Evolutionary conservation across 2,329 filamentous ascomycete genomes (phyloP).

Genomic region (Microcera coccophila): DNA sequence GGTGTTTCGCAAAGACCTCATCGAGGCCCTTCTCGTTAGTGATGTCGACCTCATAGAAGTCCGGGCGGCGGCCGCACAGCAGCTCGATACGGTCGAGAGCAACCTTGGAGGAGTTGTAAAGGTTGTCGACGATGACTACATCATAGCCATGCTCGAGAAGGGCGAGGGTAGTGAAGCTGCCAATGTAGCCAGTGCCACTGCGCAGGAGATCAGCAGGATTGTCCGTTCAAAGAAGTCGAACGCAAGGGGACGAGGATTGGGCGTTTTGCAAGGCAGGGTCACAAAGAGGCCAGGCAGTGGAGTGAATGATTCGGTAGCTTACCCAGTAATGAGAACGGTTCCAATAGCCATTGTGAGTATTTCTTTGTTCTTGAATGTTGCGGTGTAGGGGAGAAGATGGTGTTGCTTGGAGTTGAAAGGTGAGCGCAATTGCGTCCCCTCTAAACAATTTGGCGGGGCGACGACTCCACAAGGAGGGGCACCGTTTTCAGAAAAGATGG

Average conservation of each 20-base stretch:
- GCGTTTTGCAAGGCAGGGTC: too few relatives aligned
- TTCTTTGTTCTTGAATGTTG: slow-evolving; percentile 23
- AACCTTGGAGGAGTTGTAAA: slow-evolving; percentile 94
- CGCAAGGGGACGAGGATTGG: too few relatives aligned
- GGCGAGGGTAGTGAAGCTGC: slow-evolving; percentile 89
- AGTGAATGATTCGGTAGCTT: slow-evolving; percentile 27
- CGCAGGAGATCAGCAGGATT: too few relatives aligned
- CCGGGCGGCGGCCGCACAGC: slow-evolving; percentile 81
- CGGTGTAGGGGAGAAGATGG: slow-evolving; percentile 14
- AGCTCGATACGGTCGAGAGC: slow-evolving; percentile 93
- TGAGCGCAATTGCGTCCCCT: not conserved
- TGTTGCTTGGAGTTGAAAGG: slow-evolving; percentile 6
- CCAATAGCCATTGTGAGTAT: slow-evolving; percentile 65
- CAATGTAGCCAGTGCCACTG: slow-evolving; percentile 98
- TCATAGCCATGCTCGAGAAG: slow-evolving; percentile 94
- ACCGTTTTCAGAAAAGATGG: not conserved
- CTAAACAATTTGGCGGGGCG: not conserved
- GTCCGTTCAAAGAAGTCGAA: too few relatives aligned
- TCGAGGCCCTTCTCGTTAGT: slow-evolving; percentile 81
- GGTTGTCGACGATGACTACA: slow-evolving; percentile 91
- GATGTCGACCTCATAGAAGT: slow-evolving; percentile 82
- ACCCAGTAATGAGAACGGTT: slow-evolving; percentile 92
- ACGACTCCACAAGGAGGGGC: not conserved
- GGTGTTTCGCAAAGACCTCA: slow-evolving; percentile 81
- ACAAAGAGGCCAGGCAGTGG: not conserved